Evolutionary conservation across 495 filamentous ascomycete species (phyloP), one percentile per base, ranked within the genome.

Genomic region (Articulospora tetracladia): DNA sequence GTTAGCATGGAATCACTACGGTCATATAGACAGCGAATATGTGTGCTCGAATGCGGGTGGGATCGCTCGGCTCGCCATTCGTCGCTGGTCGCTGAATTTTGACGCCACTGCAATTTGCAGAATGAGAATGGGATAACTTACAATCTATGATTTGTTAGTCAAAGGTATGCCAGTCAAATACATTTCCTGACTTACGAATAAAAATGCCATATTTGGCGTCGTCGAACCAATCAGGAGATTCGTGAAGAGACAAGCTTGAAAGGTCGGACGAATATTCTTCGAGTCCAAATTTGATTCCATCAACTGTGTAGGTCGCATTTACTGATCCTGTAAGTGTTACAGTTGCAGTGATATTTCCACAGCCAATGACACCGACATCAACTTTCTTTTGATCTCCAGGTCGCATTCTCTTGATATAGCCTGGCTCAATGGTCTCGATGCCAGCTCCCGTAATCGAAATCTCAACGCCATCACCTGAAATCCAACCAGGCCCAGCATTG

Each of bases 121-220:
- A 44, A 19, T 19, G n/a, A 44, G 6, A 32, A 13, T 32, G 39
- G n/a, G 3, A 44, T 44, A 44, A 44, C 39, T 44, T 44, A 44
- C 39, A 44, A 12, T 19, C 39, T 19, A 44, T 11, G 10, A 12
- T 44, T 15, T 44, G 17, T 44, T 17, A 44, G 39, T 12, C n/a
- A 3, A 44, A n/a, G n/a, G n/a, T 19, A 3, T 19, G 15, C 3
- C 7, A 44, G n/a, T 44, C 11, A 44, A 44, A 17, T 15, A 8
- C 39, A 7, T 7, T 23, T 20, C 23, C 22, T 32, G 1, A 59
- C 49, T 26, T 19, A 66, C 81, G 80, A 48, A 84, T 81, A 65
- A 84, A 83, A 32, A 83, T 82, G 0, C 80, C 80, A 63, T 72
- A 83, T 55, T 85, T 85, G 44, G 70, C 76, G 53, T 73, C 67